Base-by-base conservation (phyloP, 2,329 filamentous ascomycete species). In the Trichoderma sp. region DNA sequence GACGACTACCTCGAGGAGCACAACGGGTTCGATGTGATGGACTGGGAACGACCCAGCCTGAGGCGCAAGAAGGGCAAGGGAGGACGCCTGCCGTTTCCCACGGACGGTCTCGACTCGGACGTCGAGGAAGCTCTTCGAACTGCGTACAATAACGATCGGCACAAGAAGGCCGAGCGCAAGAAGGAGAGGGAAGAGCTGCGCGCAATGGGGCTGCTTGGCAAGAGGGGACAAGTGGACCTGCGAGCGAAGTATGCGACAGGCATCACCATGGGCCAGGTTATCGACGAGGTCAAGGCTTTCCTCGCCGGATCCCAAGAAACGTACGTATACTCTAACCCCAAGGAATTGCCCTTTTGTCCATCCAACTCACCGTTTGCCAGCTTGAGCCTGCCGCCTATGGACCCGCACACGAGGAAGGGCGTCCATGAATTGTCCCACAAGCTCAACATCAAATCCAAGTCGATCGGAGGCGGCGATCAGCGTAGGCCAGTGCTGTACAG, bases 371-470 rank as follows among this genome's bases (percentile, higher is more conserved):
- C 60, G 43, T 24, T 34, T 39, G 62, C 34, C 68, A 93, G 90
- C 52, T 81, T 95, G 6, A 80, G 87, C 5, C 81, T 98, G 26
- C 92, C 94, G 3, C 92, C 94, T 0, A 96, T 98, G 88, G 88
- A 91, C 64, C 91, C 92, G 67, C 78, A 84, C 51, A 85, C 89
- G 45, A 89, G 95, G 57, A 93, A 92, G 74, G 79, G 88, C 6
- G 83, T 98, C 19, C 95, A 99, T 74, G 86, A 92, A 66, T 77
- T 97, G 45, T 92, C 92, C 14, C 85, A 85, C 71, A 83, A 84
- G 44, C 86, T 97, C 74, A 88, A 87, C 17, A 79, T 98, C 66
- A 94, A 90, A 68, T 97, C 93, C 3, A 92, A 93, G 73, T 97
- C 93, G 0, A 84, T 86, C 21, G 94, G 94, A 2, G 84, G 84